Evolutionary conservation across 306 rosid genomes (phyloP), one percentile per base, ranked within the genome.

Genomic region (Castanea crenata): DNA sequence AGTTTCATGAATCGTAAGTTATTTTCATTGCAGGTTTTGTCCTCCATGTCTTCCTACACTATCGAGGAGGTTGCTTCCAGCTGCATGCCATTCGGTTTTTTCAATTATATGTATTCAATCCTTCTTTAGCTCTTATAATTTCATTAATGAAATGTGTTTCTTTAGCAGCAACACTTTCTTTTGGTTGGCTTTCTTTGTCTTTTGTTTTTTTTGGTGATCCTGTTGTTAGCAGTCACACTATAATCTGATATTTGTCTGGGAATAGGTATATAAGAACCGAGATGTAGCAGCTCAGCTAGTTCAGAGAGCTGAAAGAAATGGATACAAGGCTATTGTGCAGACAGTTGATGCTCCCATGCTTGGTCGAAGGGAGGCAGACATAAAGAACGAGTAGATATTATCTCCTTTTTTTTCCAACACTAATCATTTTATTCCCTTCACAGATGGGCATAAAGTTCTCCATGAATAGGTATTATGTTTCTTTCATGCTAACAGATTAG

Each of bases 301-400:
- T 14, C 74, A 49, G 41, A 88, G 91, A 86, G 94, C 91, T 46
- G 94, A 90, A 79, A 86, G 75, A 78, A 74, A 38, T 52, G 91
- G 92, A 81, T 88, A 79, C 72, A 90, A 86, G 71, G 94, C 89
- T 52, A 76, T 90, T 79, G 88, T 90, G 61, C 68, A 88, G 76
- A 90, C 92, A 19, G 89, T 56, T 65, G 92, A 90, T 78, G 68
- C 79, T 71, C 92, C 92, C 5, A 75, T 83, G 65, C 83, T 79
- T 62, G 94, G 94, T 72, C 76, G 89, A 80, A 88, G 92, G 76
- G 94, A 90, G 77, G 92, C 90, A 67, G 94, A 88, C 85, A 90
- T 85, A 75, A 84, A 83, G 80, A 90, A 88, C 77, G 85, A 81
- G 92, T 91, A 74, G 27, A 55, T 41, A 10, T 71, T 1, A 5